phyloP scores from a whole-genome alignment of 192 early-diverging fungal genomes.

The Chytriomyces hyalinus region DNA sequence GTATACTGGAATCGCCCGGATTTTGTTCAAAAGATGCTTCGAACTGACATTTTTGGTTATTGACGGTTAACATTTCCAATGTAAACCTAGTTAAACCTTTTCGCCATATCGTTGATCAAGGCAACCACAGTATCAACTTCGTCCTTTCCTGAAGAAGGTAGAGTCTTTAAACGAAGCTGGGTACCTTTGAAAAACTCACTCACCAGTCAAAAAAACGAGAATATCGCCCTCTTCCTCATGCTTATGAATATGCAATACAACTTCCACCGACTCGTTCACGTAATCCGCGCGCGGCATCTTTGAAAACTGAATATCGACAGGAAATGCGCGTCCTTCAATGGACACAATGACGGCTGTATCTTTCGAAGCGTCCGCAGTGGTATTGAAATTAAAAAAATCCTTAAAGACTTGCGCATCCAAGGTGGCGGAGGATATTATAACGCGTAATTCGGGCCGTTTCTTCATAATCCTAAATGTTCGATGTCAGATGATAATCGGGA shows the following conservation, averaged over 20 bases:
- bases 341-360: constrained; percentile 73
- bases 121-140: constrained; percentile 74
- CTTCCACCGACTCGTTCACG: constrained; percentile 68
- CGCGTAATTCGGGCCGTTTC: constrained; percentile 70
- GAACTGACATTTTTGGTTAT: neutral
- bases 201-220: constrained; percentile 36
- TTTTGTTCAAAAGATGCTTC: neutral
- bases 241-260: constrained; percentile 77
- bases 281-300: constrained; percentile 68
- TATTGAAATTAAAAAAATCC: constrained; percentile 71
- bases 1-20: constrained; percentile 63
- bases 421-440: constrained; percentile 85
- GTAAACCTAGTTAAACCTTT: constrained; percentile 34
- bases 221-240: constrained; percentile 38
- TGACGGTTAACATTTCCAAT: neutral
- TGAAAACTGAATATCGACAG: constrained; percentile 64
- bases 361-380: constrained; percentile 30
- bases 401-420: constrained; percentile 75
- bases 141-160: constrained; percentile 76
- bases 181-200: neutral
- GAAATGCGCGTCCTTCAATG: constrained; percentile 76
- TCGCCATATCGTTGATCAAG: constrained; percentile 62
- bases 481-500: neutral
- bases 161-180: constrained; percentile 16
- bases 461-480: constrained; percentile 59